Evolutionary conservation across 2,329 filamentous ascomycete species (phyloP).

Genomic region (Alternaria sp.): DNA sequence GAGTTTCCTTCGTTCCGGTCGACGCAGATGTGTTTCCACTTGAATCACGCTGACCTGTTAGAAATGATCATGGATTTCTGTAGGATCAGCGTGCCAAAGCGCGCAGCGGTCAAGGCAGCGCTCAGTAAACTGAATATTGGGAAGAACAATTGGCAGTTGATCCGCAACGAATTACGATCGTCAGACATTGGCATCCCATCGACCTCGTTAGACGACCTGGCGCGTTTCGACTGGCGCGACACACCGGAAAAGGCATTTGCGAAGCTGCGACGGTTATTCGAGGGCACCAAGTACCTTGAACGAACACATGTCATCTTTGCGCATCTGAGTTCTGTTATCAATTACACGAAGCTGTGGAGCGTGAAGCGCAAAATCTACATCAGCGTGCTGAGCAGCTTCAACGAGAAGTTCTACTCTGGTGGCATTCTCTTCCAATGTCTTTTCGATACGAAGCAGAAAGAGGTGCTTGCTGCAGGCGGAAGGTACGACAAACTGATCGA

Average conservation of each 20-base stretch:
- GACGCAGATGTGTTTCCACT: slow-evolving; percentile 82
- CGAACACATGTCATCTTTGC: slow-evolving; percentile 68
- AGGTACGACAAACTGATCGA: slow-evolving; percentile 90
- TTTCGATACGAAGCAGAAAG: slow-evolving; percentile 79
- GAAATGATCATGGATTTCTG: slow-evolving; percentile 91
- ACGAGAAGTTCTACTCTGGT: slow-evolving; percentile 83
- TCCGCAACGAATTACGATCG: slow-evolving; percentile 82
- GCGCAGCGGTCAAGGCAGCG: slow-evolving; percentile 78
- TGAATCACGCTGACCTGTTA: slow-evolving; percentile 88
- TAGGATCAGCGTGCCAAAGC: slow-evolving; percentile 73
- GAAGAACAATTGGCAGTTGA: slow-evolving; percentile 81
- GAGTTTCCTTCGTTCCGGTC: slow-evolving; percentile 78
- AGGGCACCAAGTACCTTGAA: slow-evolving; percentile 62
- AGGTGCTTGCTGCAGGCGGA: slow-evolving; percentile 92
- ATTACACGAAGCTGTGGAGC: slow-evolving; percentile 77
- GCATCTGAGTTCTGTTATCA: slow-evolving; percentile 79
- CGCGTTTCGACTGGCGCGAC: slow-evolving; percentile 88
- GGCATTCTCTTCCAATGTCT: slow-evolving; percentile 91
- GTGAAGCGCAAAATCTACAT: slow-evolving; percentile 82
- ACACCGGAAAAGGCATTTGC: slow-evolving; percentile 77
- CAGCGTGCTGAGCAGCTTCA: slow-evolving; percentile 84
- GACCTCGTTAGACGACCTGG: slow-evolving; percentile 88
- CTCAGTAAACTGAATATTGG: slow-evolving; percentile 88
- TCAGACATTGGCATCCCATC: slow-evolving; percentile 82
- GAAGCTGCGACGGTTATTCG: slow-evolving; percentile 65